Base-by-base conservation (phyloP, 2,329 filamentous ascomycete genomes). In the Lasiodiplodia hormozganensis region DNA sequence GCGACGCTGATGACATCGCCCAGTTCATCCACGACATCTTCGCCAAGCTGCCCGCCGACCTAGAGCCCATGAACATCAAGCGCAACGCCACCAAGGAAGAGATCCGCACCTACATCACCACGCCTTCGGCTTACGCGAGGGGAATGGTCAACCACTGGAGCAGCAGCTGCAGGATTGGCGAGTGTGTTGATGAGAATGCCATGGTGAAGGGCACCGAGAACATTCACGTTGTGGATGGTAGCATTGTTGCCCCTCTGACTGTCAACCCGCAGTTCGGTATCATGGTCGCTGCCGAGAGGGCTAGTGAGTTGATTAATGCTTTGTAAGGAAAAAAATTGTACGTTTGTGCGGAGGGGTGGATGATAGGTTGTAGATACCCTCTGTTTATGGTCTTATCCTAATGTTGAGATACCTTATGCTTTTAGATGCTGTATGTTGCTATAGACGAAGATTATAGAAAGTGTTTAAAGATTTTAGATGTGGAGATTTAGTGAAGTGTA, bases 221-320 rank as follows among this genome's bases (percentile, higher is more conserved):
- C 72, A 73, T 87, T 28, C 82, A 85, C 68, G 84, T 87, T 1
- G 79, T 87, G 3, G 85, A 87, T 73, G 82, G 81, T 0, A 84
- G 82, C 43, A 85, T 87, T 49, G 70, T 86, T 8, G 74, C 80
- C 36, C 85, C 85, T 0, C 73, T 87, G 71, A 86, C 84, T 0
- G 84, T 85, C 1, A 87, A 87, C 71, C 85, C 85, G 1, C 84
- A 85, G 70, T 84, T 87, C 74, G 85, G 84, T 0, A 80, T 86
- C 31, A 87, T 87, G 84, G 81, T 85, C 23, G 85, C 83, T 4
- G 85, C 80, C 0, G 85, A 87, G 77, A 81, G 80, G 70, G 85
- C 82, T 1, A 79, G 82, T 2, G 85, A 87, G 75, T 77, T 82
- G 71, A 85, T 87, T 71, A 73, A 82, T 69, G 75, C 71, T 28